These are phyloP conservation scores for Neurospora crassa DNA, from an alignment of 2,329 filamentous ascomycete species.

Conservation along the genomic window DNA sequence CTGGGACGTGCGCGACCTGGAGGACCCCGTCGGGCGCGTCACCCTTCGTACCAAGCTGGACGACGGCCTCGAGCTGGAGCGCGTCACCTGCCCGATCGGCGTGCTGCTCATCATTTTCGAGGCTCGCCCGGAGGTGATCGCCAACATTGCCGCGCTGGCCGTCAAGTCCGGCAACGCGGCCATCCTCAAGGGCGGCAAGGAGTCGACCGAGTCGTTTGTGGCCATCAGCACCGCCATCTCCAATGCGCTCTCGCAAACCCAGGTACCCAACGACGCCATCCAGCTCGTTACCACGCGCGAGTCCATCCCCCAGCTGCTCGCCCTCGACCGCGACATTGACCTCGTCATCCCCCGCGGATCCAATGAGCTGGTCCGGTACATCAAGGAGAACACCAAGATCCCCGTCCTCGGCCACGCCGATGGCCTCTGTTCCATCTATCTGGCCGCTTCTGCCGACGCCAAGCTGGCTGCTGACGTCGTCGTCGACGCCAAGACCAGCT, in stretches of 20 bases:
- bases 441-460: conserved; percentile 68
- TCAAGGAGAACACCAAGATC: conserved; percentile 86
- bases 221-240: conserved; percentile 84
- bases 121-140: conserved; percentile 93
- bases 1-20: conserved; percentile 71
- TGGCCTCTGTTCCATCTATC: conserved; percentile 79
- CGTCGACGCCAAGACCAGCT: conserved; percentile 86
- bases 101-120: conserved; percentile 99
- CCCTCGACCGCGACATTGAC: conserved; percentile 79
- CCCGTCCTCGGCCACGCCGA: conserved; percentile 95
- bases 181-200: conserved; percentile 94
- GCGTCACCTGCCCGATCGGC: conserved; percentile 88
- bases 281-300: conserved; percentile 93
- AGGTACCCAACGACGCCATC: conserved; percentile 76
- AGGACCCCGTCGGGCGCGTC: conserved; percentile 87
- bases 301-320: conserved; percentile 78
- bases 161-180: conserved; percentile 97
- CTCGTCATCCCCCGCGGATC: conserved; percentile 88
- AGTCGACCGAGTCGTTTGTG: conserved; percentile 90
- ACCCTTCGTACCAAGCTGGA: conserved; percentile 79
- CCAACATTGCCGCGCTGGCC: conserved; percentile 90
- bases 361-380: conserved; percentile 81
- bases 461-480: conserved; percentile 66
- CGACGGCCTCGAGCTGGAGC: conserved; percentile 74
- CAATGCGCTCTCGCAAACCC: conserved; percentile 57